Base-by-base conservation (phyloP, 345 rosid species). In the Durio zibethinus region DNA sequence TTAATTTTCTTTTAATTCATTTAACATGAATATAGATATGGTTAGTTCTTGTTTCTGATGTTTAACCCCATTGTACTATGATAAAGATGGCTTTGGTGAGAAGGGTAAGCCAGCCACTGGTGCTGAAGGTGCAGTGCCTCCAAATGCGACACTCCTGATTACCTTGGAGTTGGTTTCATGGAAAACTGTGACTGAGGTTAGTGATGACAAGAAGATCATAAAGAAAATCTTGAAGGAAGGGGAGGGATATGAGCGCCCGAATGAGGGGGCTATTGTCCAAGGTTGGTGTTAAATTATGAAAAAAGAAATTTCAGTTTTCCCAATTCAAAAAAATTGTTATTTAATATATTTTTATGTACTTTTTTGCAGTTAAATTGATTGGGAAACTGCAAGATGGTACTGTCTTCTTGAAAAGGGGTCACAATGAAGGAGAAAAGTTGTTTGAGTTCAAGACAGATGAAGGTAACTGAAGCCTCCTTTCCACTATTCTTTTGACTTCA, bases 401-500 rank as follows among this genome's bases (percentile, higher is more conserved):
- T 7, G 78, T 90, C 7, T 96, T 93, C 61, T 2, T 88, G 77
- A 93, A 89, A 86, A 91, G 89, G 77, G 98, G 97, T 59, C 93
- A 90, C 3, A 90, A 84, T 35, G 89, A 85, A 23, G 82, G 79
- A 50, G 96, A 89, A 59, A 88, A 89, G 20, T 85, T 72, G 31
- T 88, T 91, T 77, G 98, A 94, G 84, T 94, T 94, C 83, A 92
- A 86, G 81, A 84, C 87, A 8, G 98, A 96, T 77, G 99, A 93
- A 85, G 98, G 99, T 90, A 89, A 18, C 10, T 4, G 36, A 10
- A n/a, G 3, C 4, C 12, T 21, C 12, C 23, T 27, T 74, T 20
- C 36, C 2, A 4, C 53, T 25, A 2, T 2, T 21, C 10, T 45
- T 5, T 43, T 4, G 4, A 15, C 15, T 43, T 18, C 27, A 15